These are phyloP conservation scores for Phytopythium cucurbitacearum DNA, from an alignment of 352 stramenopile genomes.

Conservation along the genomic window DNA sequence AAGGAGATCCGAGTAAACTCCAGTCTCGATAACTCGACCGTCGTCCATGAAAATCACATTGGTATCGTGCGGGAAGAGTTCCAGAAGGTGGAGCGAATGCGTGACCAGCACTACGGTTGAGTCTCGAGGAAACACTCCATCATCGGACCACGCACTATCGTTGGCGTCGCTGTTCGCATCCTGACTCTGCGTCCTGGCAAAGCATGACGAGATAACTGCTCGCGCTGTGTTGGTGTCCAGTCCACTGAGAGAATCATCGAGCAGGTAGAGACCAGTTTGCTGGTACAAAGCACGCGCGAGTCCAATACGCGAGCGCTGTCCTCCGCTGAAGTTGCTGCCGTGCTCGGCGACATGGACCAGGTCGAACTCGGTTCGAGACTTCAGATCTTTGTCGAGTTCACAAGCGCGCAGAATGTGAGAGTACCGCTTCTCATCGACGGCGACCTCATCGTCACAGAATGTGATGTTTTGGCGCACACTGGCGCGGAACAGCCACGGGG, in stretches of 20 bases:
- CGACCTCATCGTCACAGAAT: slow-evolving; percentile 22
- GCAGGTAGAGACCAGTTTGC: slow-evolving; percentile 58
- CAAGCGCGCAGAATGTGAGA: slow-evolving; percentile 53
- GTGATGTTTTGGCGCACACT: slow-evolving; percentile 66
- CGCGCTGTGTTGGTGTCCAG: slow-evolving; percentile 64
- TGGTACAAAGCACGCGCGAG: slow-evolving; percentile 83
- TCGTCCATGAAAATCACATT: slow-evolving; percentile 57
- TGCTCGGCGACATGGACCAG: slow-evolving; percentile 55
- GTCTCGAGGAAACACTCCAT: slow-evolving; percentile 34
- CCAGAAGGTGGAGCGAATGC: slow-evolving; percentile 65
- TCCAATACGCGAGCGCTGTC: slow-evolving; percentile 78
- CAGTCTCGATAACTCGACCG: slow-evolving; percentile 47
- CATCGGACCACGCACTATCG: background rate
- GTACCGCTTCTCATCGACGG: slow-evolving; percentile 39
- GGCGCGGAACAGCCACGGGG: slow-evolving; percentile 67
- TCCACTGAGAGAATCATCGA: slow-evolving; percentile 87
- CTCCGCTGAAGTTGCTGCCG: slow-evolving; percentile 84
- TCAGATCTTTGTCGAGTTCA: slow-evolving; percentile 70
- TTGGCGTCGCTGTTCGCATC: background rate
- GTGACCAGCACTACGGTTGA: slow-evolving; percentile 74
- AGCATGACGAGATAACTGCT: slow-evolving; percentile 45
- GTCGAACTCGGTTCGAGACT: slow-evolving; percentile 11
- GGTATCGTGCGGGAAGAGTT: slow-evolving; percentile 32
- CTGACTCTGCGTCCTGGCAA: slow-evolving; percentile 16
- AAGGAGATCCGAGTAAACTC: slow-evolving; percentile 20